Percentiles rank a stretch among this genome's conserved stretches.
Evolutionary conservation across 331 rosid genomes (phyloP).

Genomic region (Telfairia occidentalis): DNA sequence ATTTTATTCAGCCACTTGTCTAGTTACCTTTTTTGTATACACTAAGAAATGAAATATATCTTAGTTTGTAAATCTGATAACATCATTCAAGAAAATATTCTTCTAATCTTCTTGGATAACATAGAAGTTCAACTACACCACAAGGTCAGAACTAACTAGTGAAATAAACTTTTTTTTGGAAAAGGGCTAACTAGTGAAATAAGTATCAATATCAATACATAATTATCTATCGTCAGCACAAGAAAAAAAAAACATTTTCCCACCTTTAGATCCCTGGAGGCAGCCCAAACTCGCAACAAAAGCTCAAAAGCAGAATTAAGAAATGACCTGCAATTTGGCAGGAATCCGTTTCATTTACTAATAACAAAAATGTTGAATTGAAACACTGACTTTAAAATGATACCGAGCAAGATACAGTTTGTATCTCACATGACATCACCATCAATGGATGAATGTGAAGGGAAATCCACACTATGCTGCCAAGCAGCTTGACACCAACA

Average conservation of each 20-base stretch:
- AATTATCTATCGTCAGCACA: background rate
- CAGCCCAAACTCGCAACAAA: slow-evolving; percentile 88
- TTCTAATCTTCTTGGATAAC: background rate
- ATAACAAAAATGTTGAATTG: background rate
- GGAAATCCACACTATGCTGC: slow-evolving; percentile 62
- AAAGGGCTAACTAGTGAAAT: background rate
- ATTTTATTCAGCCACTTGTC: too few relatives aligned
- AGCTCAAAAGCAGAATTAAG: slow-evolving; percentile 94
- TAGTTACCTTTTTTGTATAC: too few relatives aligned
- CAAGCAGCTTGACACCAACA: slow-evolving; percentile 98
- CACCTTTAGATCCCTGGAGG: slow-evolving; percentile 91
- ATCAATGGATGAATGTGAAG: slow-evolving; percentile 54
- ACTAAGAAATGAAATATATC: background rate
- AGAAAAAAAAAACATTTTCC: slow-evolving; percentile 5
- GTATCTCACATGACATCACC: slow-evolving; percentile 85
- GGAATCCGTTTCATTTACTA: slow-evolving; percentile 20
- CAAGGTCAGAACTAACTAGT: background rate
- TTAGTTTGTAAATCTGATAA: background rate
- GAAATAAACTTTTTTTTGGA: too few relatives aligned
- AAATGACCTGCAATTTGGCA: slow-evolving; percentile 71
- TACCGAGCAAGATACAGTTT: slow-evolving; percentile 10
- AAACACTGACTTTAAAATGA: background rate
- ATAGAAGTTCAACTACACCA: background rate
- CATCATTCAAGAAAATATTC: background rate
- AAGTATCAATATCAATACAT: background rate